Evolutionary conservation across 208 protist genomes (phyloP), one percentile per base, ranked within the genome.

Genomic region (Leishmania gerbilli): DNA sequence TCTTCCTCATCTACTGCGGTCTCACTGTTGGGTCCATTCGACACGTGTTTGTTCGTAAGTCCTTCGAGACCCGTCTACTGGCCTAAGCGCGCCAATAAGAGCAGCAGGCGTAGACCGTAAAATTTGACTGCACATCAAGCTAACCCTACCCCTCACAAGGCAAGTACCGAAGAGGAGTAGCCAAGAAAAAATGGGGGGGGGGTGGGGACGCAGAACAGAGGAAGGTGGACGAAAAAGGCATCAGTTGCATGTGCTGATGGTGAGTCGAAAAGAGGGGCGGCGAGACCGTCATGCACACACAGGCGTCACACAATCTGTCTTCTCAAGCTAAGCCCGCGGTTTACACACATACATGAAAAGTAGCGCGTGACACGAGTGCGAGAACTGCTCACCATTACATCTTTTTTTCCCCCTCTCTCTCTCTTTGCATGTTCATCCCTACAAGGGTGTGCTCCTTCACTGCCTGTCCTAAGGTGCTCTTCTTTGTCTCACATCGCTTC

Each of bases 21-120:
- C 47, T 85, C 58, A 90, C 86, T 53, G 64, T 83, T 11, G 76
- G 91, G 9, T 85, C 87, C 3, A 47, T 95, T 19, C 86, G 87
- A 49, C 65, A 68, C 27, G 71, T 95, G 6, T 67, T 95, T 56
- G 37, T 76, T 27, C 86, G 86, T 21, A 91, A 86, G 42, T 82
- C 75, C 3, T 97, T 94, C 85, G 47, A 88, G 60, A 96, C 94
- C 5, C 83, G 80, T 17, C 80, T 96, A 21, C 86, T 97, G 13
- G 83, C 90, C 15, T 91, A 87, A 80, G 3, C 34, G 19, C 13
- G 2, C 37, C 40, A 2, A 47, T 68, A 42, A 15, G 62, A 24
- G 9, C 15, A 17, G 11, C n/a, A 68, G 9, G 31, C 3, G 13
- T 8, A 40, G 0, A 0, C 17, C 51, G 51, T 55, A 40, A 40